These are phyloP conservation scores for Phytophthora boehmeriae DNA, from an alignment of 352 stramenopile species.

Conservation along the genomic window DNA sequence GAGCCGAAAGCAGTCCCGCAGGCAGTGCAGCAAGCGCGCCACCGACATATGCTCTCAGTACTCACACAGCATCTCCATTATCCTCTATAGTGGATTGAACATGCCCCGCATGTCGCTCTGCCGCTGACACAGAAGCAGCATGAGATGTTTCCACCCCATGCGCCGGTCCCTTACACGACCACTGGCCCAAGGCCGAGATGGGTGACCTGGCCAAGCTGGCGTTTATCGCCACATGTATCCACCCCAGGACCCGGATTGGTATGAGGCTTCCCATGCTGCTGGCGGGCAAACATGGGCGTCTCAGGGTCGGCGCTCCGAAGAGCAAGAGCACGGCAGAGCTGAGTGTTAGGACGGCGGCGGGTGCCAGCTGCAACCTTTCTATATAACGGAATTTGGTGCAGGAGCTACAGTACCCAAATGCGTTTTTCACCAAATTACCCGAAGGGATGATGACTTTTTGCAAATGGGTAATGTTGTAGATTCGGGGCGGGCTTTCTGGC, in stretches of 20 bases:
- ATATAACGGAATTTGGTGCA: not conserved
- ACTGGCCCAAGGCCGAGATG: not conserved
- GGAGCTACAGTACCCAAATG: slow-evolving; percentile 1
- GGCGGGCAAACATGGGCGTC: not conserved
- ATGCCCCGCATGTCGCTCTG: too few relatives aligned
- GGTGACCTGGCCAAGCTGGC: not conserved
- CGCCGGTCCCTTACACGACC: not conserved
- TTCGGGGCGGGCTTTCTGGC: not conserved
- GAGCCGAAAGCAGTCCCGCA: too few relatives aligned
- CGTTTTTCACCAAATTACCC: not conserved
- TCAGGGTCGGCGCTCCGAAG: not conserved
- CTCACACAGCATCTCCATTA: too few relatives aligned
- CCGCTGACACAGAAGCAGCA: too few relatives aligned
- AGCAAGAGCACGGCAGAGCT: not conserved
- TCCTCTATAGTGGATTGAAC: too few relatives aligned
- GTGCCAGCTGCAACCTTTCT: not conserved
- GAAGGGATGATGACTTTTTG: not conserved
- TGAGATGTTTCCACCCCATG: not conserved
- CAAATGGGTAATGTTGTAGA: slow-evolving; percentile 3
- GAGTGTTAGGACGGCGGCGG: not conserved
- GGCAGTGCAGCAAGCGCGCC: too few relatives aligned
- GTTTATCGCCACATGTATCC: not conserved
- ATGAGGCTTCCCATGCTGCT: not conserved
- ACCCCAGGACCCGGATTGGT: too few relatives aligned
- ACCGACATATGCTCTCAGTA: too few relatives aligned